Conservation (phyloP, 2,329 filamentous ascomycete genomes). For the Botrytis paeoniae region DNA sequence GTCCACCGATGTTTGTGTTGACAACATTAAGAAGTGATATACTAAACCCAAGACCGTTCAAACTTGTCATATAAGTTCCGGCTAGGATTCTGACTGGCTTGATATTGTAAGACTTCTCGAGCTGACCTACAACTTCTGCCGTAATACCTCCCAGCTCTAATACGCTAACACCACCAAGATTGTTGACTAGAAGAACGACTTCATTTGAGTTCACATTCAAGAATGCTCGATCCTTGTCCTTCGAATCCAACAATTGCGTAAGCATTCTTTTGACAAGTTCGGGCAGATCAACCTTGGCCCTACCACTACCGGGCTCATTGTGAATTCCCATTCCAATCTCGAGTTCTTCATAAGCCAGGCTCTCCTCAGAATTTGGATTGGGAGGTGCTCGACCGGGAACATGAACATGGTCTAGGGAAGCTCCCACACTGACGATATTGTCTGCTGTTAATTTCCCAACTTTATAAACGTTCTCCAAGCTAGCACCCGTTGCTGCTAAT, state of each 20-base stretch:
- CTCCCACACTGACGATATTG: conserved; percentile 82
- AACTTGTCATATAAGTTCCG: conserved; percentile 68
- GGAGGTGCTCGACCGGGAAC: conserved; percentile 70
- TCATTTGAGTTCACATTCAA: conserved; percentile 57
- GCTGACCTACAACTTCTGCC: conserved; percentile 60
- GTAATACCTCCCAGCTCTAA: conserved; percentile 66
- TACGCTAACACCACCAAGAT: conserved; percentile 65
- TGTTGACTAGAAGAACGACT: conserved; percentile 65
- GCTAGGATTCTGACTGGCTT: conserved; percentile 59
- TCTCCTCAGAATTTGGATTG: conserved; percentile 53
- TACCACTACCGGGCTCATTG: conserved; percentile 58
- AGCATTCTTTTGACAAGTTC: conserved; percentile 60
- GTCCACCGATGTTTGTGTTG: conserved; percentile 46
- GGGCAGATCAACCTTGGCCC: conserved; percentile 47
- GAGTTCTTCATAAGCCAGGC: conserved; percentile 54
- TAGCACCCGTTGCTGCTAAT: conserved; percentile 66
- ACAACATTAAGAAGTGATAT: conserved; percentile 62
- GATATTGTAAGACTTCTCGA: conserved; percentile 56
- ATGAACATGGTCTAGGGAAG: conserved; percentile 86
- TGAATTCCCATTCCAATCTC: conserved; percentile 73
- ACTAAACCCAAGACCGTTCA: conserved; percentile 71
- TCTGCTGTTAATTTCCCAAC: conserved; percentile 69
- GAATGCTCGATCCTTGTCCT: conserved; percentile 63
- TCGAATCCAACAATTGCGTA: conserved; percentile 57
- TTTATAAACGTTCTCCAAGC: conserved; percentile 67